Base-by-base conservation (phyloP, 2,329 filamentous ascomycete genomes). In the Pseudopithomyces chartarum region DNA sequence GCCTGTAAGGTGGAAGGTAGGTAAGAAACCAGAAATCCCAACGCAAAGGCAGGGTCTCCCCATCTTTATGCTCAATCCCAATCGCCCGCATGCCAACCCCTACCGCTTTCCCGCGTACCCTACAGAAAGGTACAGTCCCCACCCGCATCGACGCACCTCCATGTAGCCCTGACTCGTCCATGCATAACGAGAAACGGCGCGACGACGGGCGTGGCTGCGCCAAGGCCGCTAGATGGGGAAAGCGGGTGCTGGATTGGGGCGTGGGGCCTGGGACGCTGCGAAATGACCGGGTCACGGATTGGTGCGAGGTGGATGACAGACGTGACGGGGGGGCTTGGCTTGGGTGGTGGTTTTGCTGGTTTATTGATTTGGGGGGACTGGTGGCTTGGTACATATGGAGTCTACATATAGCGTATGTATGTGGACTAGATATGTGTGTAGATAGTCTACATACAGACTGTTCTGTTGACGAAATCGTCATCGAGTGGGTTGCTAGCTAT, bases 11-110 rank as follows among this genome's bases (percentile, higher is more conserved):
- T n/a, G n/a, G 49, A 26, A 26, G 38, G 43, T 20, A 57, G 33
- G 51, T 53, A 62, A 58, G 57, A 61, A 52, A 38, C 51, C 53
- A 61, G 54, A 46, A 57, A 51, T n/a, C n/a, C n/a, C n/a, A n/a
- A n/a, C n/a, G n/a, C 54, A 60, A 38, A 46, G 59, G 36, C 38
- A 54, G 47, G 34, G 36, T n/a, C 36, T 19, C 38, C 20, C 46
- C 33, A 48, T 39, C 12, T 38, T 48, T 48, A 48, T 48, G n/a
- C n/a, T n/a, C n/a, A n/a, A n/a, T n/a, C n/a, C n/a, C n/a, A n/a
- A n/a, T n/a, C n/a, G n/a, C n/a, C n/a, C n/a, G n/a, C n/a, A n/a
- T n/a, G n/a, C n/a, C n/a, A n/a, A n/a, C n/a, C 26, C 26, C 26
- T 29, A 5, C 26, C 26, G 5, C 8, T 29, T 29, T 8, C 26